Conservation (phyloP, 495 filamentous ascomycete genomes). For the Aspergillus asperescens region DNA sequence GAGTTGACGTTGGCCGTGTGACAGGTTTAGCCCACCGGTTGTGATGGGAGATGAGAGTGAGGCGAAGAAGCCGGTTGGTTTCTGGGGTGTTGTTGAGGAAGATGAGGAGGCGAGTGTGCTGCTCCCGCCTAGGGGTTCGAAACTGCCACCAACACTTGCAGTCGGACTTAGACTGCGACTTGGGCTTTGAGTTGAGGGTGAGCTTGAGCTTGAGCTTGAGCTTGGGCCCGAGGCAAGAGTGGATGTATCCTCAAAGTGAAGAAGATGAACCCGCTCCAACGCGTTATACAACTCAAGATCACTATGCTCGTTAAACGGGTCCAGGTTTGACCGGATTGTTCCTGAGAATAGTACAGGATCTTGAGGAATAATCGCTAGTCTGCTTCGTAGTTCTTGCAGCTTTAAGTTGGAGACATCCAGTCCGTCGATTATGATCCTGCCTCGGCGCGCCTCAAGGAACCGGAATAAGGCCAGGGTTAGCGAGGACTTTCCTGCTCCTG, state of each 20-base stretch:
- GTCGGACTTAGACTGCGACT: not conserved
- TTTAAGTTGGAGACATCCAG: slow-evolving; percentile 70
- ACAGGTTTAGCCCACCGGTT: slow-evolving; percentile 75
- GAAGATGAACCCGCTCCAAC: slow-evolving; percentile 69
- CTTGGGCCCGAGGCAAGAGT: slow-evolving; percentile 33
- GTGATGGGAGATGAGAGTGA: slow-evolving; percentile 58
- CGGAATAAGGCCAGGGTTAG: slow-evolving; percentile 79
- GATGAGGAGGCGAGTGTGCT: slow-evolving; percentile 4
- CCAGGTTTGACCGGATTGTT: slow-evolving; percentile 75
- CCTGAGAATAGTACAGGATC: slow-evolving; percentile 86
- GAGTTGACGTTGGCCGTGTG: slow-evolving; percentile 83
- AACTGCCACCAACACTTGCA: not conserved
- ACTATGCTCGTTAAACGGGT: slow-evolving; percentile 68
- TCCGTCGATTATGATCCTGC: slow-evolving; percentile 69
- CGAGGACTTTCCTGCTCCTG: slow-evolving; percentile 83
- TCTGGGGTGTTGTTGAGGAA: slow-evolving; percentile 21
- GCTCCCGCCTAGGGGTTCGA: not conserved
- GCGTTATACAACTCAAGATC: slow-evolving; percentile 70
- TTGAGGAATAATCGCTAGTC: slow-evolving; percentile 80
- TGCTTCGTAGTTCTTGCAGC: slow-evolving; percentile 64
- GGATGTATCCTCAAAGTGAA: slow-evolving; percentile 40
- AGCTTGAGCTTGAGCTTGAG: not conserved
- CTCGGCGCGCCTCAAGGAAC: slow-evolving; percentile 68
- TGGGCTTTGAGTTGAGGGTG: too few relatives aligned
- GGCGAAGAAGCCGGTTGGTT: slow-evolving; percentile 53